Base-by-base conservation (phyloP, 1,284 basidiomycete genomes). In the Naganishia cerealis region DNA sequence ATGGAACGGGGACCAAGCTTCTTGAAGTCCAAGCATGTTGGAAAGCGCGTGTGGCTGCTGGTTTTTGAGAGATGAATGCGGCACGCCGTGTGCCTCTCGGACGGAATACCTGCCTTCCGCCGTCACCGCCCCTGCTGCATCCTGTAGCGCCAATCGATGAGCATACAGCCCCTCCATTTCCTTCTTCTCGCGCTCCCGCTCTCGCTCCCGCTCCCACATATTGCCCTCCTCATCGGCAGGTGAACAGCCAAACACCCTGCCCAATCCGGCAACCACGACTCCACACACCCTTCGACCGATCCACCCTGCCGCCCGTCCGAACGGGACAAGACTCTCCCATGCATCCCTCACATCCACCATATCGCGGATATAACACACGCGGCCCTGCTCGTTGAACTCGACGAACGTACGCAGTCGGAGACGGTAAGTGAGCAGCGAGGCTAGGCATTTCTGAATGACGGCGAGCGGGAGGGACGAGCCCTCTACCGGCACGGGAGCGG, bases 301-400 rank as follows among this genome's bases (percentile, higher is more conserved):
- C 69, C 69, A 70, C 1, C 54, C 61, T 6, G 50, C 57, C n/a
- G 15, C 53, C 26, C 69, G 46, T 46, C 69, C 69, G 58, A 81
- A 77, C 3, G 79, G 79, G 6, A 81, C 76, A 43, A 81, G 71
- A 7, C 75, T 75, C 69, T 81, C 78, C 54, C 78, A 72, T 10
- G 75, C 70, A 63, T 81, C 78, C 57, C 75, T 72, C 12, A 81
- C 67, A 66, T 80, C 78, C 50, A 81, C 72, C 2, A 75, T 66
- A 66, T 81, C 79, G 38, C 79, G 74, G 3, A 81, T 71, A 50
- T 77, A 75, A 7, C 75, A 77, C 1, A 77, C 78, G 71, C 78
- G 78, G 62, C 79, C 77, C 71, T 65, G 76, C 68, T 81, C 79
- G 69, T 81, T 81, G 71, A 81, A 79, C 65, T 79, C 74, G 24